Percentiles rank a stretch among this genome's conserved stretches.
phyloP scores from a whole-genome alignment of 768 basidiomycete genomes.

The Psilocybe subaeruginosa region DNA sequence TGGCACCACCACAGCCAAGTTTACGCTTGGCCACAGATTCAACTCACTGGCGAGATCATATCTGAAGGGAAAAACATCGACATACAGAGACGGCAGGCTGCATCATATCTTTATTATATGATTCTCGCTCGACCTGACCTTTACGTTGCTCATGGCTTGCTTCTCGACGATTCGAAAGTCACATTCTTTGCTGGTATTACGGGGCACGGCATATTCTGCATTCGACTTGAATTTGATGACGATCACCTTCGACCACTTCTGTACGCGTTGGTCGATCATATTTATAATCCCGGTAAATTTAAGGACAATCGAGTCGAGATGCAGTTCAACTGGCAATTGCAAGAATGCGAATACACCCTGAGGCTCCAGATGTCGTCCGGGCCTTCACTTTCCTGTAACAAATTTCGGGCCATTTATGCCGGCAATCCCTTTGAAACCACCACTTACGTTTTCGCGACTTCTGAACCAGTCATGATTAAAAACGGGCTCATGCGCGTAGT shows the following conservation, averaged over 20 bases:
- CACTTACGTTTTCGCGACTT: neutral
- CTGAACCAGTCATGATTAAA: neutral
- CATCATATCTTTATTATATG: neutral
- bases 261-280: neutral
- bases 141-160: neutral
- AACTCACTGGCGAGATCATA: neutral
- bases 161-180: neutral
- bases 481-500: neutral
- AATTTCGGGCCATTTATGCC: neutral
- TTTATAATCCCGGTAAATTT: slow-evolving; percentile 1
- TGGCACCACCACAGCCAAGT: neutral
- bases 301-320: neutral
- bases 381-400: neutral
- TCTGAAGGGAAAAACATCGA: neutral
- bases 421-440: neutral
- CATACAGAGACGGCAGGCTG: neutral
- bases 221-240: neutral
- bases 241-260: neutral
- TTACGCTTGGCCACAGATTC: neutral
- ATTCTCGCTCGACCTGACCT: neutral
- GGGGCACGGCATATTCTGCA: neutral
- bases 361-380: neutral
- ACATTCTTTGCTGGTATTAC: neutral
- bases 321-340: neutral
- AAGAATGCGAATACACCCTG: neutral